Conservation (phyloP, 106 monocot species). For the Alisma plantagoaquatica region DNA sequence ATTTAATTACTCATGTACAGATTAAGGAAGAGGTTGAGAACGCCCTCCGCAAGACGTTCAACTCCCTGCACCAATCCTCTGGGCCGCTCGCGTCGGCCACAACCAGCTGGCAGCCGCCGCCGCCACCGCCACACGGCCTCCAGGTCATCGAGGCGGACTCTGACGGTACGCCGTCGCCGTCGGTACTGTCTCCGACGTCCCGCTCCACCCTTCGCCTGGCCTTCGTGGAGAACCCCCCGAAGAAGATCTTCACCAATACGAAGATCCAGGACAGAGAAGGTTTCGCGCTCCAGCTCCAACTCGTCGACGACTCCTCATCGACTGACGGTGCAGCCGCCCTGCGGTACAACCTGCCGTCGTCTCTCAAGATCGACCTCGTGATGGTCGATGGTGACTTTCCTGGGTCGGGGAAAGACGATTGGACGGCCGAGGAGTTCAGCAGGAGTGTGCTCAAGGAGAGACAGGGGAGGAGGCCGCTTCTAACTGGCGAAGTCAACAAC, state of each 20-base stretch:
- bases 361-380: slow-evolving; percentile 11
- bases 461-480: slow-evolving; percentile 20
- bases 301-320: slow-evolving; percentile 11
- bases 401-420: neutral
- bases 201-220: slow-evolving; percentile 24
- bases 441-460: slow-evolving; percentile 18
- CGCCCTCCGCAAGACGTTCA: too few relatives aligned
- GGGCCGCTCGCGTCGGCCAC: neutral
- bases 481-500: slow-evolving; percentile 9
- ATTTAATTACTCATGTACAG: slow-evolving; percentile 9
- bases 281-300: slow-evolving; percentile 27
- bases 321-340: neutral
- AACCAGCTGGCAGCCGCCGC: neutral
- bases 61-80: neutral
- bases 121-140: neutral
- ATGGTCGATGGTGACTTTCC: slow-evolving; percentile 18
- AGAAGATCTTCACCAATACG: slow-evolving; percentile 56
- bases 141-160: too few relatives aligned
- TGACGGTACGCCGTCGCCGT: too few relatives aligned
- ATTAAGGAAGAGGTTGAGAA: slow-evolving; percentile 49
- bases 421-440: slow-evolving; percentile 21
- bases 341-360: neutral
- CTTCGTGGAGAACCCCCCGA: slow-evolving; percentile 23
- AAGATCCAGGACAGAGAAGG: slow-evolving; percentile 38
- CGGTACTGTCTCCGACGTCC: slow-evolving; percentile 9